phyloP scores from a whole-genome alignment of 345 rosid species.

The Boechera divaricarpa region DNA sequence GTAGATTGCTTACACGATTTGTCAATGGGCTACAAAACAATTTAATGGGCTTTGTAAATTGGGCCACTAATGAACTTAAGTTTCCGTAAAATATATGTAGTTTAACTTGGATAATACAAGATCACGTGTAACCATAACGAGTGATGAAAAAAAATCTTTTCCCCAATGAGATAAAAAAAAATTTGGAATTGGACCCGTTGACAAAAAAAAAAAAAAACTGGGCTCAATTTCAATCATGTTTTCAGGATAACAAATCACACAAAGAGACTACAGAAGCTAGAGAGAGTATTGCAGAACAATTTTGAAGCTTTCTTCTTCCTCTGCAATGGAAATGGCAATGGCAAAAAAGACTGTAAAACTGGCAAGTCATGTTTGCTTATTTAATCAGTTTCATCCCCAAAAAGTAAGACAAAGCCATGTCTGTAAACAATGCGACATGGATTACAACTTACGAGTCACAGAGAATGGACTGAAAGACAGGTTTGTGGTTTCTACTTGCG shows the following conservation, averaged over 20 bases:
- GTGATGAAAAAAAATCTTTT: background rate
- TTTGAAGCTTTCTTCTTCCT: background rate
- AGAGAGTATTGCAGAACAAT: background rate
- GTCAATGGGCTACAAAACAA: background rate
- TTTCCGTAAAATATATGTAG: background rate
- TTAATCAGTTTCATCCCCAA: conserved; percentile 23
- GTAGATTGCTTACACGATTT: background rate
- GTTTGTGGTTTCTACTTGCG: conserved; percentile 38
- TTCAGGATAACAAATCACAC: background rate
- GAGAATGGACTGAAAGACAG: background rate
- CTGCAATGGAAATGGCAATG: conserved; percentile 4
- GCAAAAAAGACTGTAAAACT: background rate
- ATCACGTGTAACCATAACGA: no score
- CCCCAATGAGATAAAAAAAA: background rate
- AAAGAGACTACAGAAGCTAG: background rate
- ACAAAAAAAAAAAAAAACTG: background rate
- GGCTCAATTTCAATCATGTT: background rate
- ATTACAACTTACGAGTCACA: background rate
- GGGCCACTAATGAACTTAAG: background rate
- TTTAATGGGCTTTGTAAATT: background rate
- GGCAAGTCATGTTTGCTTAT: conserved; percentile 25
- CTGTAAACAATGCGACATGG: conserved; percentile 13
- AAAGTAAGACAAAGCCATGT: conserved; percentile 6
- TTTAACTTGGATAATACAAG: no score
- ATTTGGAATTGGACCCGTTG: background rate